phyloP scores from a whole-genome alignment of 2,329 filamentous ascomycete genomes.

The Tolypocladium album region DNA sequence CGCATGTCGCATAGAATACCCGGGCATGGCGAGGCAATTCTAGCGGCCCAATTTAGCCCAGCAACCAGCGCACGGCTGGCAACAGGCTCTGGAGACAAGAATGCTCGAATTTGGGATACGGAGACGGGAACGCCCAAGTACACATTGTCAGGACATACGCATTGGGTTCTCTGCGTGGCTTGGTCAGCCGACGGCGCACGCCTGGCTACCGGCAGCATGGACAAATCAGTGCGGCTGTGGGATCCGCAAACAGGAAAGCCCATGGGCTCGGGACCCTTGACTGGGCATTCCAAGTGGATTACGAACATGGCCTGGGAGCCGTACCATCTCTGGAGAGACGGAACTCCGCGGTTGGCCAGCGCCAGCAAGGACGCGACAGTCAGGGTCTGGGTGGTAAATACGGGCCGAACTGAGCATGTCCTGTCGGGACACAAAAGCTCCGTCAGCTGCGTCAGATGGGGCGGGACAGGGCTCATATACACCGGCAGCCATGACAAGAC shows the following conservation, averaged over 20 bases:
- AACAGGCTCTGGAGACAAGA: slow-evolving; percentile 84
- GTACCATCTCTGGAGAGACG: slow-evolving; percentile 68
- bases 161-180: slow-evolving; percentile 79
- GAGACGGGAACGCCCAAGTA: slow-evolving; percentile 83
- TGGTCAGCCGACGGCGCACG: slow-evolving; percentile 77
- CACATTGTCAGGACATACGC: slow-evolving; percentile 77
- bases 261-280: slow-evolving; percentile 52
- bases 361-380: slow-evolving; percentile 85
- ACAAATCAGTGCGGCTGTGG: slow-evolving; percentile 86
- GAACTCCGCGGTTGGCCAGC: slow-evolving; percentile 71
- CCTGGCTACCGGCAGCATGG: slow-evolving; percentile 85
- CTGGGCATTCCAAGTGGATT: slow-evolving; percentile 83
- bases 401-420: slow-evolving; percentile 68
- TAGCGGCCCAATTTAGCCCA: slow-evolving; percentile 79
- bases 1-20: slow-evolving; percentile 80
- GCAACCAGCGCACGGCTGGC: slow-evolving; percentile 66
- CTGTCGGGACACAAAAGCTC: slow-evolving; percentile 81
- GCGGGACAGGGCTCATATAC: slow-evolving; percentile 77
- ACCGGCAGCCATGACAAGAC: slow-evolving; percentile 85
- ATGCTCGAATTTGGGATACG: slow-evolving; percentile 87
- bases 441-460: slow-evolving; percentile 89
- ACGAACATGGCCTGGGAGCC: slow-evolving; percentile 88
- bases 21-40: slow-evolving; percentile 85
- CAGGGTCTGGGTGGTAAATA: slow-evolving; percentile 74
- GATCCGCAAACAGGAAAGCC: slow-evolving; percentile 71